These are phyloP conservation scores for Daldinia sp. DNA, from an alignment of 2,329 filamentous ascomycete genomes.

Conservation along the genomic window DNA sequence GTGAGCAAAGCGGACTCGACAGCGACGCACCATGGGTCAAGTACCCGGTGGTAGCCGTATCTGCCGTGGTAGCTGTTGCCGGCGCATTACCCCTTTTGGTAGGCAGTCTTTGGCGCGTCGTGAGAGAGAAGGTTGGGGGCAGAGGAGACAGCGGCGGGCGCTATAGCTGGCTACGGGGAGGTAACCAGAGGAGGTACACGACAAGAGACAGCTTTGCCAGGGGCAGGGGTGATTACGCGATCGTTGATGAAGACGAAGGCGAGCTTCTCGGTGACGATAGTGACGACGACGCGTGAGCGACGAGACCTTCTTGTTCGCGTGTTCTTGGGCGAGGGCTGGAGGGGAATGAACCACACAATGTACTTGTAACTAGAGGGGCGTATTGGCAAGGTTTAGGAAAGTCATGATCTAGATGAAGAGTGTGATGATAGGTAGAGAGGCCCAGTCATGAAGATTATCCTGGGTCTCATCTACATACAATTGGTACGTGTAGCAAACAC, in stretches of 20 bases:
- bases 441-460: not conserved
- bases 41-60: slow-evolving; percentile 79
- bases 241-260: slow-evolving; percentile 92
- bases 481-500: slow-evolving; percentile 15
- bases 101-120: slow-evolving; percentile 75
- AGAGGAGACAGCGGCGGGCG: slow-evolving; percentile 57
- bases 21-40: slow-evolving; percentile 79
- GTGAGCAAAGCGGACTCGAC: slow-evolving; percentile 72
- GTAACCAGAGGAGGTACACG: slow-evolving; percentile 77
- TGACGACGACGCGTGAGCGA: slow-evolving; percentile 78
- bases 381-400: slow-evolving; percentile 29
- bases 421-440: not conserved
- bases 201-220: slow-evolving; percentile 89
- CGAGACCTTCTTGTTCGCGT: not conserved
- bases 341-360: slow-evolving; percentile 17
- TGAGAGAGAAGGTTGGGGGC: slow-evolving; percentile 56
- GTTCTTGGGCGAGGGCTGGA: not conserved
- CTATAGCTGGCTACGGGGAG: slow-evolving; percentile 58
- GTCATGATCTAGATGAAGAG: slow-evolving; percentile 15
- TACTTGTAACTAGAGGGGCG: slow-evolving; percentile 26
- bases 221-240: slow-evolving; percentile 84
- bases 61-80: slow-evolving; percentile 67
- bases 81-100: slow-evolving; percentile 74
- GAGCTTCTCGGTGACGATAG: slow-evolving; percentile 93
- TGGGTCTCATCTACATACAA: slow-evolving; percentile 11